These are phyloP conservation scores for Cercospora nicotianae DNA, from an alignment of 2,329 filamentous ascomycete genomes.

Conservation along the genomic window DNA sequence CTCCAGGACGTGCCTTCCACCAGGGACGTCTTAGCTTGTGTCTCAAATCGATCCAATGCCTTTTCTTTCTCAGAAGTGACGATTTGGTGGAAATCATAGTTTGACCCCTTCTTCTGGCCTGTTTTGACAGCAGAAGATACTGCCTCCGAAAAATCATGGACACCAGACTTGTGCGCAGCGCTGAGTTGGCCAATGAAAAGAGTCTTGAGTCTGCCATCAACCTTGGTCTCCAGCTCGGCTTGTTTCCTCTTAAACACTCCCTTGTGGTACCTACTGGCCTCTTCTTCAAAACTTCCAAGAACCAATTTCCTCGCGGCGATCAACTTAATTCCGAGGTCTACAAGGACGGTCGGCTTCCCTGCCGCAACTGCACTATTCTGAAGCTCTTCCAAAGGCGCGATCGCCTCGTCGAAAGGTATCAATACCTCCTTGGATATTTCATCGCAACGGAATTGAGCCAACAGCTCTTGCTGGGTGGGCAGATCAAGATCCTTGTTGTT, in stretches of 20 bases:
- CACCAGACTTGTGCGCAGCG: conserved; percentile 85
- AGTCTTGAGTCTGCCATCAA: conserved; percentile 83
- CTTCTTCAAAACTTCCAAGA: conserved; percentile 80
- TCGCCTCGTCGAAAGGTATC: conserved; percentile 75
- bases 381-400: conserved; percentile 80
- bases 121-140: conserved; percentile 84
- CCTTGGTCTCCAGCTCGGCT: conserved; percentile 78
- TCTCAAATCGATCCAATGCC: conserved; percentile 72
- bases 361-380: conserved; percentile 71
- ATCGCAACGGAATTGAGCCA: conserved; percentile 96
- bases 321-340: conserved; percentile 73
- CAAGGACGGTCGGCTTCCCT: conserved; percentile 72
- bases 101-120: conserved; percentile 85
- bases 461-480: conserved; percentile 92
- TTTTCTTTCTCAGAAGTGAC: conserved; percentile 78
- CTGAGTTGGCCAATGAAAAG: conserved; percentile 86
- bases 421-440: conserved; percentile 92
- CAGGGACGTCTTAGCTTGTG: conserved; percentile 69
- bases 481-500: conserved; percentile 98
- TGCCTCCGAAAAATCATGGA: conserved; percentile 79
- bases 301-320: conserved; percentile 69
- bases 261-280: conserved; percentile 95
- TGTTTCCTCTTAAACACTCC: conserved; percentile 86
- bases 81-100: conserved; percentile 94
- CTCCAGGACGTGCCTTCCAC: conserved; percentile 86